These are phyloP conservation scores for Pyrenophora tritici-repentis DNA, from an alignment of 2,329 filamentous ascomycete species.

Conservation along the genomic window DNA sequence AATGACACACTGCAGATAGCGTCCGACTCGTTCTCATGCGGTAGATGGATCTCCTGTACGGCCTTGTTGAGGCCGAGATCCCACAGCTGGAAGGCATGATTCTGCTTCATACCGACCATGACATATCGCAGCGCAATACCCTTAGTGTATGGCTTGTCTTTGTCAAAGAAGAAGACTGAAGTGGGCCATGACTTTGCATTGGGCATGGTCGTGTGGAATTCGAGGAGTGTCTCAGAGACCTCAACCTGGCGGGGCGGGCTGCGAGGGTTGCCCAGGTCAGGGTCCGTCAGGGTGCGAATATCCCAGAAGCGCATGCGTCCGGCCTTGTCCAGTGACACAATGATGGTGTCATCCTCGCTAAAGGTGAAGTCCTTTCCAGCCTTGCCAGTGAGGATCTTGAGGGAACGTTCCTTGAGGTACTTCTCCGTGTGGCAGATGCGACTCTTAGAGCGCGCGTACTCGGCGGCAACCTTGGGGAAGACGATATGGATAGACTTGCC, in stretches of 20 bases:
- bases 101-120: conserved; percentile 98
- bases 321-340: conserved; percentile 95
- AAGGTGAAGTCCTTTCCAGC: conserved; percentile 98
- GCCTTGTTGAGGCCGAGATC: conserved; percentile 93
- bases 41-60: conserved; percentile 95
- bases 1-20: conserved; percentile 98
- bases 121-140: conserved; percentile 90
- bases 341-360: conserved; percentile 92
- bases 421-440: conserved; percentile 81
- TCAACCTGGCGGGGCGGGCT: conserved; percentile 63
- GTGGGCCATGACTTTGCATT: conserved; percentile 96
- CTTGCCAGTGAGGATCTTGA: conserved; percentile 96
- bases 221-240: conserved; percentile 83
- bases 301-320: conserved; percentile 99
- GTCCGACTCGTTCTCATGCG: conserved; percentile 93
- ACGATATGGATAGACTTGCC: conserved; percentile 96
- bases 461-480: conserved; percentile 61
- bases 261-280: conserved; percentile 51
- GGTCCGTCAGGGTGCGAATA: conserved; percentile 73
- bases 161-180: conserved; percentile 94
- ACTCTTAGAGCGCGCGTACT: conserved; percentile 58
- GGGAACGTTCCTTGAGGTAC: conserved; percentile 81
- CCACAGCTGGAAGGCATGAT: conserved; percentile 98
- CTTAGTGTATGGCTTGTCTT: conserved; percentile 90
- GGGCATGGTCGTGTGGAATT: conserved; percentile 82